phyloP scores from a whole-genome alignment of 805 yeast genomes.

The Candida silvatica region DNA sequence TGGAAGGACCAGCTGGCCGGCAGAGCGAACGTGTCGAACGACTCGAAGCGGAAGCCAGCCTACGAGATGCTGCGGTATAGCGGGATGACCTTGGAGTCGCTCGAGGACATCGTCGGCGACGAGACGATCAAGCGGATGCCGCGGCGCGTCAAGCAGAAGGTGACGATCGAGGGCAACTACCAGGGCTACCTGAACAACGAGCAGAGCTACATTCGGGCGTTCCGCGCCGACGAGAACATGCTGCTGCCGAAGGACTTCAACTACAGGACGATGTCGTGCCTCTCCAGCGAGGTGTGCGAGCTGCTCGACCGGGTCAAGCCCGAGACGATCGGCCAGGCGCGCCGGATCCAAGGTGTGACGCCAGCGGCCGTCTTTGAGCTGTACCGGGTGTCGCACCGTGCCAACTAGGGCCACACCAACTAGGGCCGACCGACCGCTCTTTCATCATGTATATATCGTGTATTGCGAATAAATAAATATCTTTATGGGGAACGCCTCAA shows the following conservation, averaged over 20 bases:
- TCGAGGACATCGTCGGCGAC: slow-evolving; percentile 29
- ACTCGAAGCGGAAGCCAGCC: slow-evolving; percentile 48
- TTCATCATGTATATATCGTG: neutral
- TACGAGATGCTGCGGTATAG: slow-evolving; percentile 63
- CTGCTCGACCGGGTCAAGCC: slow-evolving; percentile 73
- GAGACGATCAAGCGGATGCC: slow-evolving; percentile 22
- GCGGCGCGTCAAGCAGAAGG: slow-evolving; percentile 43
- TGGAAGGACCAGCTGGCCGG: slow-evolving; percentile 53
- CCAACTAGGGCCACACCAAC: slow-evolving; percentile 17
- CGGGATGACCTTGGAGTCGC: slow-evolving; percentile 25
- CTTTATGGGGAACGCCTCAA: too few species aligned
- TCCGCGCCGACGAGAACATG: slow-evolving; percentile 74
- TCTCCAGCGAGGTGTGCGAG: slow-evolving; percentile 70
- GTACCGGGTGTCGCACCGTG: slow-evolving; percentile 37
- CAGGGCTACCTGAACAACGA: slow-evolving; percentile 75
- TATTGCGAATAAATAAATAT: neutral
- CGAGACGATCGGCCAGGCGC: slow-evolving; percentile 87
- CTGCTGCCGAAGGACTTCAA: slow-evolving; percentile 61
- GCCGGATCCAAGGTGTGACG: slow-evolving; percentile 90
- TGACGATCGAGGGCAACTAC: slow-evolving; percentile 76
- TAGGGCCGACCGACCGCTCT: neutral
- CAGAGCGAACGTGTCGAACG: slow-evolving; percentile 43
- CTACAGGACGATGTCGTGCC: slow-evolving; percentile 47
- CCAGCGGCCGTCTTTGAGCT: slow-evolving; percentile 87
- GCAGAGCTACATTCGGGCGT: slow-evolving; percentile 60